A percentile compares a stretch with the other conserved stretches of the same genome.
Evolutionary conservation across 805 yeast species (phyloP).

Genomic region (Barnettozyma sucrosica): DNA sequence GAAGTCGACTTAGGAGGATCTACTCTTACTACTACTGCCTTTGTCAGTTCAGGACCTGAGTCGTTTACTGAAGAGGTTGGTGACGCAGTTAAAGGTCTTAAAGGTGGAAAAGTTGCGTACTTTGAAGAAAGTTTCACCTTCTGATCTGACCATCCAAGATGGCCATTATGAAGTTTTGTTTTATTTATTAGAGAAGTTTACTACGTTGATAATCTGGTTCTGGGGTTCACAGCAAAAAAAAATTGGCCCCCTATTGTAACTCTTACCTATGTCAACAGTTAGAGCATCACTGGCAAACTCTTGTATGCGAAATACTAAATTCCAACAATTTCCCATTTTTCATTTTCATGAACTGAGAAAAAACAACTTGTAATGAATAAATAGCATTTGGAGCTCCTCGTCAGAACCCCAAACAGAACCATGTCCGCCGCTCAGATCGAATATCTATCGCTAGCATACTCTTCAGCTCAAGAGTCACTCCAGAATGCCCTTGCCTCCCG

Average conservation of each 20-base stretch:
- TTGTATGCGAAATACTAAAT: neutral
- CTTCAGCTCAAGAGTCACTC: slow-evolving; percentile 39
- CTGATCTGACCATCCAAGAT: too few species aligned
- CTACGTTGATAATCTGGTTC: too few species aligned
- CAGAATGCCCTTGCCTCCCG: slow-evolving; percentile 61
- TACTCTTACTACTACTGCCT: too few species aligned
- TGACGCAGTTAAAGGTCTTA: slow-evolving; percentile 36
- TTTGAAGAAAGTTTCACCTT: neutral
- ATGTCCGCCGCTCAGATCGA: slow-evolving; percentile 32
- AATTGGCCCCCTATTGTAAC: too few species aligned
- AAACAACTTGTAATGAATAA: too few species aligned
- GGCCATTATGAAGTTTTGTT: too few species aligned
- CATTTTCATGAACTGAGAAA: neutral
- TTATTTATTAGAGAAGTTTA: neutral
- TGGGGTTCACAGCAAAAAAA: too few species aligned
- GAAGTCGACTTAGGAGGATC: slow-evolving; percentile 30
- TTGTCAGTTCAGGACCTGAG: slow-evolving; percentile 60
- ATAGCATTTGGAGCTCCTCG: too few species aligned
- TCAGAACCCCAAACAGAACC: slow-evolving; percentile 5
- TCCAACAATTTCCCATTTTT: neutral
- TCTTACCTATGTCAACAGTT: neutral
- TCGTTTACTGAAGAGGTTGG: slow-evolving; percentile 53
- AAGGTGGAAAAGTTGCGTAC: neutral
- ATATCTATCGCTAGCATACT: slow-evolving; percentile 39
- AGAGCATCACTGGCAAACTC: neutral